phyloP scores from a whole-genome alignment of 208 protist species.

The Leishmania guyanensis region DNA sequence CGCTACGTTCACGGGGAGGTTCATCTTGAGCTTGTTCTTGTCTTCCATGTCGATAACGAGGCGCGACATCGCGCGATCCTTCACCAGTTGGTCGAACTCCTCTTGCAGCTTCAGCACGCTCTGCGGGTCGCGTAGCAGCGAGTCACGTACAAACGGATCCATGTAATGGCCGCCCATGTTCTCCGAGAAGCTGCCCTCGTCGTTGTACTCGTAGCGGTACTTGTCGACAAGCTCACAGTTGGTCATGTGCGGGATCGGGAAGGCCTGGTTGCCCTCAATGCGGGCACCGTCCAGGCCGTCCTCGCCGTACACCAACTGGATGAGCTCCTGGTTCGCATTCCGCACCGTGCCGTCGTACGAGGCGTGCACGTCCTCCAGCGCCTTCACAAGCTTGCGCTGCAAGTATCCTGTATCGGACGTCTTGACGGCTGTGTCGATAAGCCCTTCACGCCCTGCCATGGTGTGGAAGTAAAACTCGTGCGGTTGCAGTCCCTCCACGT shows the following conservation, averaged over 20 bases:
- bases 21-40: conserved; percentile 68
- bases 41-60: conserved; percentile 73
- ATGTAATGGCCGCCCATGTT: conserved; percentile 86
- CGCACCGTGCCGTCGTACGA: conserved; percentile 98
- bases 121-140: conserved; percentile 75
- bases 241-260: conserved; percentile 62
- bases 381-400: conserved; percentile 97
- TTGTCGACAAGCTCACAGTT: conserved; percentile 70
- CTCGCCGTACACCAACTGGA: conserved; percentile 99
- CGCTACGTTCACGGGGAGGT: conserved; percentile 93
- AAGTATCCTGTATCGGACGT: conserved; percentile 98
- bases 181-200: conserved; percentile 71
- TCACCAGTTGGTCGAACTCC: conserved; percentile 91
- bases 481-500: conserved; percentile 97
- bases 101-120: conserved; percentile 78
- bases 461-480: conserved; percentile 99
- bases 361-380: conserved; percentile 98
- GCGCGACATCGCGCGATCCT: conserved; percentile 79
- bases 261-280: conserved; percentile 92
- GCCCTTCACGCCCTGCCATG: conserved; percentile 98
- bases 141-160: conserved; percentile 84
- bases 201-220: conserved; percentile 84
- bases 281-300: conserved; percentile 97
- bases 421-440: conserved; percentile 99
- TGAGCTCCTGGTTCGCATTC: conserved; percentile 94